These are phyloP conservation scores for Sclerotinia borealis DNA, from an alignment of 2,329 filamentous ascomycete species.

Conservation along the genomic window DNA sequence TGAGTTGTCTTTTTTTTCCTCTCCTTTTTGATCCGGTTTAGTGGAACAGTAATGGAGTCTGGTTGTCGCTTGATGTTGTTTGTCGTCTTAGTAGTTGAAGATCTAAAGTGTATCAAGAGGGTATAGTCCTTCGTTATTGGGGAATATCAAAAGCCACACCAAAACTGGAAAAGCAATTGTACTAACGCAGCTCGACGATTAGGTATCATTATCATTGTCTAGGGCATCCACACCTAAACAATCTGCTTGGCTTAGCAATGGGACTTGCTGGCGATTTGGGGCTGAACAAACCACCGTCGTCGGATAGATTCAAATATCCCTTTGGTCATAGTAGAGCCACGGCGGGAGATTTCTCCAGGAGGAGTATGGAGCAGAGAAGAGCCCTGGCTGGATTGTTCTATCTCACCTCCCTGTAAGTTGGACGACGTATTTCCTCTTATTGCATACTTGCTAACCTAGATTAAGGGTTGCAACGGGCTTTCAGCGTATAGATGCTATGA, in stretches of 20 bases:
- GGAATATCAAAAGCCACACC: not conserved
- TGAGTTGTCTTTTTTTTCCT: not conserved
- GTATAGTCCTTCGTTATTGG: not conserved
- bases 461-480: constrained; percentile 2
- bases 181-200: not conserved
- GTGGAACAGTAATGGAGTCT: too few relatives aligned
- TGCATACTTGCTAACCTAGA: not conserved
- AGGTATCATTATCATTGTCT: constrained; percentile 14
- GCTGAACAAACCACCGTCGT: not conserved
- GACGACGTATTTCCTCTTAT: not conserved
- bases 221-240: constrained; percentile 6
- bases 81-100: not conserved
- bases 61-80: not conserved
- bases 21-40: not conserved
- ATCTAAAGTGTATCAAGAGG: not conserved
- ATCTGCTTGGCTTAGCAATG: constrained; percentile 1
- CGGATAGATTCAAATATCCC: constrained; percentile 2
- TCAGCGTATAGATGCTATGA: constrained; percentile 6
- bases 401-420: constrained; percentile 5
- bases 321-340: not conserved
- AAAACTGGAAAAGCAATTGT: not conserved
- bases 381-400: constrained; percentile 6
- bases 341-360: not conserved
- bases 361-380: constrained; percentile 5
- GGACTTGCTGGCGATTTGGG: not conserved